Conservation (phyloP, 2,329 filamentous ascomycete species). For the Trichoderma pleuroti region DNA sequence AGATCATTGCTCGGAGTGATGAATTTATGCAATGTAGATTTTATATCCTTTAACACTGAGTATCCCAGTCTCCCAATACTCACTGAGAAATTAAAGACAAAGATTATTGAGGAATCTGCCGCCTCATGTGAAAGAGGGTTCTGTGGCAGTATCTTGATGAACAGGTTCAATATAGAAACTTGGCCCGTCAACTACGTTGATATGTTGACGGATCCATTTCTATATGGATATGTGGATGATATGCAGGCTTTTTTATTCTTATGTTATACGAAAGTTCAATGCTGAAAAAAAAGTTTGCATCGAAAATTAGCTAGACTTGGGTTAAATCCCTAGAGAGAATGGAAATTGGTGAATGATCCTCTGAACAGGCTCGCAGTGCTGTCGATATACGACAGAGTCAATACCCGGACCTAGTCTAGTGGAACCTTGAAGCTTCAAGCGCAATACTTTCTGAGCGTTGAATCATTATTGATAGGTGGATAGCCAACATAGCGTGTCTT, state of each 20-base stretch:
- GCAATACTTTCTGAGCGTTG: background rate
- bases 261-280: too few species aligned
- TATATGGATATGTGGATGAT: too few species aligned
- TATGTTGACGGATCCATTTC: background rate
- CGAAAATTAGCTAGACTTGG: too few species aligned
- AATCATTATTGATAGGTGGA: background rate
- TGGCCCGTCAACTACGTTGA: background rate
- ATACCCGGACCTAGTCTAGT: too few species aligned
- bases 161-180: background rate
- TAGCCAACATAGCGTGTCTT: background rate
- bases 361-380: too few species aligned
- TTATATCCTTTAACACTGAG: background rate
- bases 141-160: background rate
- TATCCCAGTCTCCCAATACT: background rate
- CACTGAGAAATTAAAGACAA: background rate
- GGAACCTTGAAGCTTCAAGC: too few species aligned
- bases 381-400: too few species aligned
- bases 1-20: background rate
- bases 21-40: background rate
- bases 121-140: too few species aligned
- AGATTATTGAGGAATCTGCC: background rate
- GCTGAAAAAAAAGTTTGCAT: too few species aligned
- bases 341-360: too few species aligned
- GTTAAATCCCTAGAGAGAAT: too few species aligned
- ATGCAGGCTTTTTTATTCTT: too few species aligned